Conservation (phyloP, 2,329 filamentous ascomycete genomes). For the Xylariaceae sp. region DNA sequence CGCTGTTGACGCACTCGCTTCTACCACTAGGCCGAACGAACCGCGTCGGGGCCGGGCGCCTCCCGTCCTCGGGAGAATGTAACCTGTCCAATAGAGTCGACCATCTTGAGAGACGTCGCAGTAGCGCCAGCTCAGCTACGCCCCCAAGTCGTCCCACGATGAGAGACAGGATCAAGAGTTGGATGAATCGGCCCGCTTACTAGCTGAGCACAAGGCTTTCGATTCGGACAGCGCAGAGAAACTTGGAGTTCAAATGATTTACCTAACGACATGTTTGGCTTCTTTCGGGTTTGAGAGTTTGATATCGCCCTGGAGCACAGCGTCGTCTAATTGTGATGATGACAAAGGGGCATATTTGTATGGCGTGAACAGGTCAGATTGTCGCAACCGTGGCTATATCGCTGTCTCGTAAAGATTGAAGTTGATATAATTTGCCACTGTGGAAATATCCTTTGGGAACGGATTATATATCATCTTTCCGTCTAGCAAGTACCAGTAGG, state of each 20-base stretch:
- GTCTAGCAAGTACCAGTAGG: background rate
- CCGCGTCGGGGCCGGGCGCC: constrained; percentile 27
- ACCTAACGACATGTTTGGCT: background rate
- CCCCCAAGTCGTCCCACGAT: constrained; percentile 19
- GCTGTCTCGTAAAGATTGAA: background rate
- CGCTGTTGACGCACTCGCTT: constrained; percentile 4
- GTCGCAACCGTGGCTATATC: background rate
- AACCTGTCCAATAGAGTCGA: constrained; percentile 27
- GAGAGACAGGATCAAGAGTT: constrained; percentile 28
- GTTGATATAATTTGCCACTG: background rate
- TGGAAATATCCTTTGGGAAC: background rate
- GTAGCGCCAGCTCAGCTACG: constrained; percentile 23
- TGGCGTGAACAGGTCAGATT: background rate
- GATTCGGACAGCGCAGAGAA: background rate
- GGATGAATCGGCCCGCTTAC: constrained; percentile 33
- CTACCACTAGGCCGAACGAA: constrained; percentile 30
- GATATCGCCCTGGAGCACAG: background rate
- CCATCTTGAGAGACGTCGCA: constrained; percentile 28
- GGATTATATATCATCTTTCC: background rate
- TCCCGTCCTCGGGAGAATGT: constrained; percentile 30
- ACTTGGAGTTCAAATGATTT: background rate
- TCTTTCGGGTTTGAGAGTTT: background rate
- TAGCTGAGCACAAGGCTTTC: constrained; percentile 9
- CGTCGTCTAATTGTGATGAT: background rate
- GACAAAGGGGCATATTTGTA: background rate